Percentiles rank a stretch among this genome's conserved stretches.
Evolutionary conservation across 441 rosid species (phyloP).

Genomic region (Brassica hybrid): DNA sequence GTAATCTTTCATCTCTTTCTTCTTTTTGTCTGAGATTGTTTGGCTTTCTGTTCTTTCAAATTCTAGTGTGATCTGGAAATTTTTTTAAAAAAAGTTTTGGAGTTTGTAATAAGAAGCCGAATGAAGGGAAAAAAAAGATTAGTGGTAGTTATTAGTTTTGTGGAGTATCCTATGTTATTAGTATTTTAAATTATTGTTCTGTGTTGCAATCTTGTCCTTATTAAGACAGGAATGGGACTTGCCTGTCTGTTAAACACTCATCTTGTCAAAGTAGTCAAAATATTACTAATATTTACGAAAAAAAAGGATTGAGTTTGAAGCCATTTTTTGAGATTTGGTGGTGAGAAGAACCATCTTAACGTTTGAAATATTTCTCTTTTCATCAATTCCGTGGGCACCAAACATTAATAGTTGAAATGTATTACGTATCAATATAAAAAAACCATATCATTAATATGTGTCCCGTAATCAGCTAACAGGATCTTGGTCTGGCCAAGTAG

Average conservation of each 20-base stretch:
- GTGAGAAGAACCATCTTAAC: neutral
- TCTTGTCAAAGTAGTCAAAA: slow-evolving; percentile 16
- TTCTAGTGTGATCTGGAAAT: neutral
- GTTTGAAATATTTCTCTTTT: too few species aligned
- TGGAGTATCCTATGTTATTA: neutral
- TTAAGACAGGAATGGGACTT: slow-evolving; percentile 26
- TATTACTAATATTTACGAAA: neutral
- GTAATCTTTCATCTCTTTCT: too few species aligned
- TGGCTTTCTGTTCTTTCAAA: too few species aligned
- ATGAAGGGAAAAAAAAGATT: neutral
- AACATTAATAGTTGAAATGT: neutral
- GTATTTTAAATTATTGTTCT: neutral
- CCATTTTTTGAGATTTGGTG: neutral
- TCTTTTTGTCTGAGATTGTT: too few species aligned
- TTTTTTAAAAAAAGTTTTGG: slow-evolving; percentile 21
- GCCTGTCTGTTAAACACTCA: slow-evolving; percentile 28
- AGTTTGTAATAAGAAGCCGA: neutral
- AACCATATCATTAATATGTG: slow-evolving; percentile 14
- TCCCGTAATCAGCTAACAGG: slow-evolving; percentile 7
- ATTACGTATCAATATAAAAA: neutral
- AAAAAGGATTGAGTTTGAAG: neutral
- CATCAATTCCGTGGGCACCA: slow-evolving; percentile 3
- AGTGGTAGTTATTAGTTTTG: neutral
- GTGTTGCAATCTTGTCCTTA: slow-evolving; percentile 23
- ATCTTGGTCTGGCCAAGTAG: slow-evolving; percentile 16